Evolutionary conservation across 768 basidiomycete genomes (phyloP).

Genomic region (Trichaptum fuscoviolaceum): DNA sequence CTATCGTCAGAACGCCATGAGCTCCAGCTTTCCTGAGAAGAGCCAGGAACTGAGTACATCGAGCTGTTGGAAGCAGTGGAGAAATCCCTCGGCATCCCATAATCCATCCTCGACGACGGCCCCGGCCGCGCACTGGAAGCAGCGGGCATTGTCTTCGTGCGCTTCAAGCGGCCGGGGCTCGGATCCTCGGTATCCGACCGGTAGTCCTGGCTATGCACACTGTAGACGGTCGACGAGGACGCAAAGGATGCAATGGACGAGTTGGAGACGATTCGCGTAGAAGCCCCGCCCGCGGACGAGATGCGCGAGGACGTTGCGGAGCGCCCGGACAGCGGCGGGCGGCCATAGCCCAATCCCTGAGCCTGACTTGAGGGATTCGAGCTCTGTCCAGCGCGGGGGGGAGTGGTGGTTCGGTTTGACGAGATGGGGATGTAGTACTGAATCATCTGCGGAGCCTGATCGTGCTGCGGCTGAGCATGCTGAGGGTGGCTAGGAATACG

Average conservation of each 20-base stretch:
- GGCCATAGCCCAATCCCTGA: not conserved
- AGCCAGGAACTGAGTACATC: not conserved
- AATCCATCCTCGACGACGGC: slow-evolving; percentile 28
- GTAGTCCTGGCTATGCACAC: not conserved
- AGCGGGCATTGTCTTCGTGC: slow-evolving; percentile 33
- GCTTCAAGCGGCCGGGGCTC: slow-evolving; percentile 22
- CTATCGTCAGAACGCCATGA: not conserved
- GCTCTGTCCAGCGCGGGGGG: not conserved
- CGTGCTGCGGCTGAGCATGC: not conserved
- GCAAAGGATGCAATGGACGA: not conserved
- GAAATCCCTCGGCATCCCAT: slow-evolving; percentile 12
- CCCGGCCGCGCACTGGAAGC: slow-evolving; percentile 29
- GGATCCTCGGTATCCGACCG: not conserved
- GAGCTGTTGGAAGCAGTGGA: slow-evolving; percentile 6
- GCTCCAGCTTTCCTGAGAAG: not conserved
- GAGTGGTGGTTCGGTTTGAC: not conserved
- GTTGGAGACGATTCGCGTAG: not conserved
- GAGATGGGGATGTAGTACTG: not conserved
- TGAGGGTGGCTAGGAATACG: not conserved
- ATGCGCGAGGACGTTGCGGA: not conserved
- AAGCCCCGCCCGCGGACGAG: not conserved
- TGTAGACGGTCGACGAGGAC: not conserved
- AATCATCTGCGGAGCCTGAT: not conserved
- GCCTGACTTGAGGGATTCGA: not conserved
- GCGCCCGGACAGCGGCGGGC: not conserved